Conservation (phyloP, 352 stramenopile species). For the Discostella stelligera region DNA sequence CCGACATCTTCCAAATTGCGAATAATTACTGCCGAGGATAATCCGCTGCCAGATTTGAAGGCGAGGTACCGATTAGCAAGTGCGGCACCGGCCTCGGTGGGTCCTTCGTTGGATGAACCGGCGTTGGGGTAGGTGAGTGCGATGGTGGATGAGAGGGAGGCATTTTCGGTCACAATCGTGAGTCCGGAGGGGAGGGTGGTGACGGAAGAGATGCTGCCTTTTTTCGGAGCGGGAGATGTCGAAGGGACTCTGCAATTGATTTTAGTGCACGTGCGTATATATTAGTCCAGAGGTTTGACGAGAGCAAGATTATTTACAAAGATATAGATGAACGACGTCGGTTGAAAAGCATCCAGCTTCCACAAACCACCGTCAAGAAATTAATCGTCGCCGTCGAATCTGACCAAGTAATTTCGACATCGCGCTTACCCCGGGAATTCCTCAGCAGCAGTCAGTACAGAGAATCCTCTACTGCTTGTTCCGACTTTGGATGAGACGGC, state of each 20-base stretch:
- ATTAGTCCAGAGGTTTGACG: not conserved
- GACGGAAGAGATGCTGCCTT: constrained; percentile 58
- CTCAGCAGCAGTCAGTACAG: constrained; percentile 58
- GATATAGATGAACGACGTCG: constrained; percentile 1
- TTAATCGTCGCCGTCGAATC: not conserved
- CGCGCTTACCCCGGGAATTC: constrained; percentile 76
- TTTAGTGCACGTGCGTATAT: not conserved
- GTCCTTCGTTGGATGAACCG: constrained; percentile 63
- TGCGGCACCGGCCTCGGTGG: constrained; percentile 63
- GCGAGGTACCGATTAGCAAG: constrained; percentile 73
- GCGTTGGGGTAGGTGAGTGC: constrained; percentile 76
- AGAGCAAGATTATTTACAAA: not conserved
- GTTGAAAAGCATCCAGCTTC: not conserved
- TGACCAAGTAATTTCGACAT: not conserved
- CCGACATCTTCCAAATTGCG: constrained; percentile 72
- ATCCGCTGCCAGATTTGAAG: constrained; percentile 71
- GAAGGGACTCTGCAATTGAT: constrained; percentile 40
- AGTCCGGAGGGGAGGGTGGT: constrained; percentile 70
- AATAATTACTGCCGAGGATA: constrained; percentile 67
- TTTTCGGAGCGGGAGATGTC: constrained; percentile 51
- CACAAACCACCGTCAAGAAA: not conserved
- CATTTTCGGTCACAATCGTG: constrained; percentile 72
- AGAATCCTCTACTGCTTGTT: constrained; percentile 57
- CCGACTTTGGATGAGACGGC: constrained; percentile 17
- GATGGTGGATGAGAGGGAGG: constrained; percentile 66